Conservation (phyloP, 768 basidiomycete genomes). For the Boletus rex-veris region DNA sequence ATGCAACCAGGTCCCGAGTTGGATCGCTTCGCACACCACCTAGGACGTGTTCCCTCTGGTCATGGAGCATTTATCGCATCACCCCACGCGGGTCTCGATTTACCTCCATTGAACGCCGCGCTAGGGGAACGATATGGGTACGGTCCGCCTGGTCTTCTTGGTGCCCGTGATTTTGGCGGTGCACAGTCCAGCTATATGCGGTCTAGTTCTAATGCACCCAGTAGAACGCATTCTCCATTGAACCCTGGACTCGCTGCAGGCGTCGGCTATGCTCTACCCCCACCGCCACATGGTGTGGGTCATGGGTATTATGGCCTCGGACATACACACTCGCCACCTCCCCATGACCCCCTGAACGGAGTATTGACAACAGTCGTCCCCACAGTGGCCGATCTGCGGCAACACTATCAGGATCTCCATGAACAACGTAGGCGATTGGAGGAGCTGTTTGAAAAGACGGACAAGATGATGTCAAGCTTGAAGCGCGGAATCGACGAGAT, state of each 20-base stretch:
- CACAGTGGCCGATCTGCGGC: conserved; percentile 60
- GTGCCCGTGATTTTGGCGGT: conserved; percentile 33
- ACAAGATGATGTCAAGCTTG: conserved; percentile 66
- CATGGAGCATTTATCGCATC: conserved; percentile 36
- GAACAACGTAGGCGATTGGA: conserved; percentile 64
- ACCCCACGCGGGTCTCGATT: conserved; percentile 51
- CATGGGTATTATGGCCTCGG: conserved; percentile 38
- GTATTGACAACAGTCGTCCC: conserved; percentile 33
- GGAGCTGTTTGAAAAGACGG: conserved; percentile 74
- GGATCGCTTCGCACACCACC: conserved; percentile 34
- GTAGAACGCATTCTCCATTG: conserved; percentile 69
- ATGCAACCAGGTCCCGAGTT: conserved; percentile 29
- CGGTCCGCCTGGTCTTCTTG: conserved; percentile 32
- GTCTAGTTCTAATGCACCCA: conserved; percentile 63
- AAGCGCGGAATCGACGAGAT: conserved; percentile 77
- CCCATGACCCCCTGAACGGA: conserved; percentile 32
- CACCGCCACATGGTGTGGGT: conserved; percentile 36
- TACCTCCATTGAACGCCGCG: conserved; percentile 55
- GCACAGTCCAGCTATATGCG: conserved; percentile 58
- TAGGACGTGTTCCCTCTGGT: conserved; percentile 34
- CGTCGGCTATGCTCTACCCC: conserved; percentile 41
- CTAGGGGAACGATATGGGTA: conserved; percentile 38
- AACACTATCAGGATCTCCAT: conserved; percentile 63
- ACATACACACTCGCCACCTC: conserved; percentile 36
- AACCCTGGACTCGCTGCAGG: conserved; percentile 43